Base-by-base conservation (phyloP, 192 early-diverging fungal species). In the Coemansia sp. region DNA sequence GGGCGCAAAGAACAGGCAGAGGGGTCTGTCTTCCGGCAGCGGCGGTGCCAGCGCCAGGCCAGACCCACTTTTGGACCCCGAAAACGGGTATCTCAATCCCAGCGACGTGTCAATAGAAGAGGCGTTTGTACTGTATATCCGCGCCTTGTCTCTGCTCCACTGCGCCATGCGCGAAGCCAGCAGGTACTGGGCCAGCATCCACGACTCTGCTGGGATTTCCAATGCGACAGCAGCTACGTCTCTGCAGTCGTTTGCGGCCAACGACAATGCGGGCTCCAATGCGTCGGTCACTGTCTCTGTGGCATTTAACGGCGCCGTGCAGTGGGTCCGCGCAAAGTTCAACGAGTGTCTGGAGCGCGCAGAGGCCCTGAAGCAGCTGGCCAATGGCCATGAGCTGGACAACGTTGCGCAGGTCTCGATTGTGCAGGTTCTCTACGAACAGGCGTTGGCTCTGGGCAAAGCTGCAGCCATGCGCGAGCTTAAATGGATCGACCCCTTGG, bases 311-410 rank as follows among this genome's bases (percentile, higher is more conserved):
- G 67, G 68, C 20, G 86, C 81, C 1, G 93, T 97, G 9, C 90
- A 95, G 64, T 97, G 93, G 91, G 89, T 96, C 56, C 87, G 92
- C 22, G 85, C 84, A 52, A 85, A 89, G 59, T 98, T 95, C 68
- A 95, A 98, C 75, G 90, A 90, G 52, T 95, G 92, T 53, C 65
- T 96, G 10, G 93, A 95, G 16, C 82, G 87, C 6, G 95, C 94
- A 0, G 88, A 93, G 67, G 68, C 78, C 23, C 83, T 85, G 8
- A 85, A 85, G 32, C 81, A 75, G 36, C 76, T 80, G 19, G 75
- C 81, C 25, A 82, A 86, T 30, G 83, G 85, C 48, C 60, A 74
- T n/a, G 75, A 82, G 24, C 75, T 79, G 35, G 82, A 75, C 18
- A 72, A 78, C 36, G 73, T 84, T 1, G 58, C 67, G 3, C 64